Evolutionary conservation across 352 stramenopile species (phyloP).

Genomic region (Pythium myriotylum): DNA sequence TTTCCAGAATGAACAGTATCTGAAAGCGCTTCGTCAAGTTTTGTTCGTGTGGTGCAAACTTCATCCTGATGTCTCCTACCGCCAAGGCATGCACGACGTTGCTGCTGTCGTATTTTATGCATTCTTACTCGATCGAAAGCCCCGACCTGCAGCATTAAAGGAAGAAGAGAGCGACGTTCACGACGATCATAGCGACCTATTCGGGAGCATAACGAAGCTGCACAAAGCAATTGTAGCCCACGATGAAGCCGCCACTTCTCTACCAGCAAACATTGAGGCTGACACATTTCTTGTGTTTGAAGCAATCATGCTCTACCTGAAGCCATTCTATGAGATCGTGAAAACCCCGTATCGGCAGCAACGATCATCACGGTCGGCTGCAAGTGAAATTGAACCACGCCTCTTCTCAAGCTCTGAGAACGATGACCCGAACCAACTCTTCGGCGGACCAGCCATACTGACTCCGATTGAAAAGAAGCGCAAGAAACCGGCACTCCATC

Average conservation of each 20-base stretch:
- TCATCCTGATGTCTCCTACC: constrained; percentile 80
- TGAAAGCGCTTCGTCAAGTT: constrained; percentile 69
- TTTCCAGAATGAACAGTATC: constrained; percentile 72
- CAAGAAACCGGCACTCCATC: constrained; percentile 54
- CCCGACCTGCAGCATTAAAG: constrained; percentile 14
- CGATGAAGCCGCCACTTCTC: constrained; percentile 12
- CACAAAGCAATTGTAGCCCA: constrained; percentile 3
- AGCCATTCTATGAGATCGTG: constrained; percentile 77
- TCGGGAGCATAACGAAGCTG: constrained; percentile 12
- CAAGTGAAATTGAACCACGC: constrained; percentile 22
- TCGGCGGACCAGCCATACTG: constrained; percentile 13
- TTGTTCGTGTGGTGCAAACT: constrained; percentile 86
- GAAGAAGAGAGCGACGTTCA: constrained; percentile 1
- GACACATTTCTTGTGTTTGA: constrained; percentile 80
- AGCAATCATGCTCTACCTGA: constrained; percentile 75
- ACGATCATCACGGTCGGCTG: not conserved
- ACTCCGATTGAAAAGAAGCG: constrained; percentile 22
- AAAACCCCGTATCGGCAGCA: constrained; percentile 38
- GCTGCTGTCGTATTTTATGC: constrained; percentile 78
- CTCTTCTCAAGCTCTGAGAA: constrained; percentile 35
- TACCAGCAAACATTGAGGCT: constrained; percentile 53
- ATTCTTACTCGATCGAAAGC: constrained; percentile 38
- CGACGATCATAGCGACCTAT: constrained; percentile 20
- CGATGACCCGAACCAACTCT: constrained; percentile 29
- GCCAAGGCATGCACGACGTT: constrained; percentile 87